Evolutionary conservation across 2,329 filamentous ascomycete species (phyloP).

Genomic region (Fusarium aywerte): DNA sequence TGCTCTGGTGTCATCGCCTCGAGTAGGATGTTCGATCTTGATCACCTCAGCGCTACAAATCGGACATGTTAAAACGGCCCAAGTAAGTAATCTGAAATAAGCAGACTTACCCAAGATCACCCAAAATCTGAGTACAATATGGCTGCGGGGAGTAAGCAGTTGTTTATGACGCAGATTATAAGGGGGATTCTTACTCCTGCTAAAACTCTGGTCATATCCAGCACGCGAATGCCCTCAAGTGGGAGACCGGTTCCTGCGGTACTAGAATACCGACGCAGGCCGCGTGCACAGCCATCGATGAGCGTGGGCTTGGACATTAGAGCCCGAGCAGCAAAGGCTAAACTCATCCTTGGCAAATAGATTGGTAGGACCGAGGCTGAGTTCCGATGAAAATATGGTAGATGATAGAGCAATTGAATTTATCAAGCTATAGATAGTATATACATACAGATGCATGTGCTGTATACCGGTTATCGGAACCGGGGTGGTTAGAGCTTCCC

Average conservation of each 20-base stretch:
- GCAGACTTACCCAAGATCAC: conserved; percentile 84
- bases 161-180: background rate
- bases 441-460: background rate
- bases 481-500: conserved; percentile 26
- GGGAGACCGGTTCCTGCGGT: conserved; percentile 61
- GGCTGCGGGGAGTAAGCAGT: conserved; percentile 66
- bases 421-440: background rate
- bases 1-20: conserved; percentile 92
- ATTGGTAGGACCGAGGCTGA: conserved; percentile 3
- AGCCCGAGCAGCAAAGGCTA: conserved; percentile 32
- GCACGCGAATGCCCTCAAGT: conserved; percentile 84
- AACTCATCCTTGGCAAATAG: conserved; percentile 26
- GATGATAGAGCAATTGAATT: background rate
- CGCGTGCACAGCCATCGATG: conserved; percentile 31
- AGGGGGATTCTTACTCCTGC: conserved; percentile 76
- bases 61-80: conserved; percentile 24
- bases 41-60: conserved; percentile 85
- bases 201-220: conserved; percentile 96
- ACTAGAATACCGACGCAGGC: conserved; percentile 48
- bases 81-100: conserved; percentile 1
- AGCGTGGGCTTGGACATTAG: conserved; percentile 27
- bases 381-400: background rate
- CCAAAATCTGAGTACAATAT: conserved; percentile 96
- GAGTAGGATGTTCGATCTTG: conserved; percentile 92
- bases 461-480: conserved; percentile 30